These are phyloP conservation scores for Gautieria morchelliformis DNA, from an alignment of 768 basidiomycete genomes.

Conservation along the genomic window DNA sequence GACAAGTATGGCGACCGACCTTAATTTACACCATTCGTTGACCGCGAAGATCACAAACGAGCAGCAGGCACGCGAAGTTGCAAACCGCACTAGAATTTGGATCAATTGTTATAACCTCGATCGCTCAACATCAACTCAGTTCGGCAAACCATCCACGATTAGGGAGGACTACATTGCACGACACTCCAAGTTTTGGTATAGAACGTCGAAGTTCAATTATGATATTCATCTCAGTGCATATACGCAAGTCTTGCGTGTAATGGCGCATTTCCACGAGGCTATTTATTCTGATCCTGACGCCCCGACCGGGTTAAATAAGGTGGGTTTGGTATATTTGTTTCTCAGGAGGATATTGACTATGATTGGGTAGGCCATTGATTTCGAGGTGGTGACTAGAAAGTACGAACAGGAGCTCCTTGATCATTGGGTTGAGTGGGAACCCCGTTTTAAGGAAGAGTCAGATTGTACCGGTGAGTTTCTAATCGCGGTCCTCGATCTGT, in stretches of 20 bases:
- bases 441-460: background rate
- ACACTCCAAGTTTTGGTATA: constrained; percentile 7
- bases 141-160: constrained; percentile 81
- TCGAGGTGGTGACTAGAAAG: constrained; percentile 4
- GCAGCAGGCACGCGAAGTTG: constrained; percentile 72
- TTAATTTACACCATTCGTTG: constrained; percentile 76
- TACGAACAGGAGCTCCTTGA: constrained; percentile 7
- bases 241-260: background rate
- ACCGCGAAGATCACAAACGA: constrained; percentile 71
- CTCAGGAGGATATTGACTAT: background rate
- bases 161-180: constrained; percentile 61
- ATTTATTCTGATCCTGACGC: constrained; percentile 45
- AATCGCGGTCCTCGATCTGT: background rate
- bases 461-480: background rate
- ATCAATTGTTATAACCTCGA: constrained; percentile 87
- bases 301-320: constrained; percentile 60
- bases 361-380: background rate
- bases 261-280: constrained; percentile 29
- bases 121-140: constrained; percentile 78
- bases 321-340: constrained; percentile 18
- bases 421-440: constrained; percentile 8
- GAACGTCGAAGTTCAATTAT: constrained; percentile 24
- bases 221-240: background rate
- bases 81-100: constrained; percentile 87
- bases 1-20: constrained; percentile 75